A percentile compares a stretch with the other conserved stretches of the same genome.
Conservation (phyloP, 164 flowering plant genomes). For the Berberis vulgaris region DNA sequence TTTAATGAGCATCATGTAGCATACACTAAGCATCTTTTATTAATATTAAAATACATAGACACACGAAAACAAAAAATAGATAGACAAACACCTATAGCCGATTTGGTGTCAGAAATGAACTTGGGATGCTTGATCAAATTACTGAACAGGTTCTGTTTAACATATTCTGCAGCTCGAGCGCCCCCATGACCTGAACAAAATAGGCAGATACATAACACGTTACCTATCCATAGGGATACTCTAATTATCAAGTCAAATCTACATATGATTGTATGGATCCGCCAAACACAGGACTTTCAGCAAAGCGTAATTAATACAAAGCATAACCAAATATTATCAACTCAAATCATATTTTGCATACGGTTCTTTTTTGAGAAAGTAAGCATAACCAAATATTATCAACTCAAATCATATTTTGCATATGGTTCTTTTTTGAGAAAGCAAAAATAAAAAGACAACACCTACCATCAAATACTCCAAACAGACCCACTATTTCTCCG, state of each 20-base stretch:
- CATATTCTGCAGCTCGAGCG: constrained; percentile 96
- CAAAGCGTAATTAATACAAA: too few species aligned
- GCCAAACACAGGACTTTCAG: too few species aligned
- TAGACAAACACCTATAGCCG: constrained; percentile 66
- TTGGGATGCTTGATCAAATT: constrained; percentile 91
- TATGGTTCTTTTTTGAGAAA: not conserved
- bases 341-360: too few species aligned
- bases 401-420: too few species aligned
- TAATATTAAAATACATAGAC: not conserved
- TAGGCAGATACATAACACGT: not conserved
- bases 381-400: too few species aligned
- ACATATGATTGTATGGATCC: not conserved
- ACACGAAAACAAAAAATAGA: not conserved
- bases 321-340: too few species aligned
- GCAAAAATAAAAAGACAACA: not conserved
- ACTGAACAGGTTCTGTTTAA: constrained; percentile 85
- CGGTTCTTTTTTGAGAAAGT: too few species aligned
- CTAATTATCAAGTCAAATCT: not conserved
- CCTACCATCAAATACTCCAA: constrained; percentile 97
- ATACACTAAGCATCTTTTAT: not conserved
- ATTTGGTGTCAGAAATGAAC: constrained; percentile 87
- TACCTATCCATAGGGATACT: not conserved
- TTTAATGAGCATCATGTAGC: not conserved
- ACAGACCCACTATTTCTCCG: constrained; percentile 92
- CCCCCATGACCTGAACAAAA: constrained; percentile 84